phyloP scores from a whole-genome alignment of 371 early-diverging fungal species.

The Coemansia sp. region DNA sequence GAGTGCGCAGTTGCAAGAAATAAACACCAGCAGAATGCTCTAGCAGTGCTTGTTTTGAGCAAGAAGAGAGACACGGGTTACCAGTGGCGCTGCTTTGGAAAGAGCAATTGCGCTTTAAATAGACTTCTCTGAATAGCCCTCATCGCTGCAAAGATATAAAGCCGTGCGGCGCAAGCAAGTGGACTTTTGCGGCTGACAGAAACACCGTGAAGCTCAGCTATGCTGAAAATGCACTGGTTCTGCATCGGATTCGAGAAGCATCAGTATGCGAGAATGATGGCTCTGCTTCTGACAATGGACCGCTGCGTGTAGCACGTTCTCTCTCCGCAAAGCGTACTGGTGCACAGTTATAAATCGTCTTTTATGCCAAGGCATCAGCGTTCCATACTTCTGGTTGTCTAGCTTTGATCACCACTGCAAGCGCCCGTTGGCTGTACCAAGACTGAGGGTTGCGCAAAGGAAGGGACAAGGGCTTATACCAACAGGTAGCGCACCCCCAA shows the following conservation, averaged over 20 bases:
- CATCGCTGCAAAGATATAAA: neutral
- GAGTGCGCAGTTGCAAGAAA: neutral
- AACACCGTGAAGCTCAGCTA: neutral
- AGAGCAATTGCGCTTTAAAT: neutral
- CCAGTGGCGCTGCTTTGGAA: neutral
- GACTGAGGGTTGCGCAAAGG: neutral
- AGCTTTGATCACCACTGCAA: neutral
- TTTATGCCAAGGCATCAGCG: neutral
- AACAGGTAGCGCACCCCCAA: too few relatives aligned
- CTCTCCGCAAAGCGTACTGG: neutral
- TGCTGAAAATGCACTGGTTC: neutral
- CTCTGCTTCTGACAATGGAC: neutral
- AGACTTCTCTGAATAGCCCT: neutral
- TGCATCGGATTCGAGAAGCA: neutral
- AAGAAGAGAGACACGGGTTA: neutral
- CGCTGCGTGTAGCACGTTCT: too few relatives aligned
- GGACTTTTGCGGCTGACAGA: neutral
- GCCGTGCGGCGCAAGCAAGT: neutral
- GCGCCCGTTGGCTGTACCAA: neutral
- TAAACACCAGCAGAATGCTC: neutral
- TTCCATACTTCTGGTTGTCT: neutral
- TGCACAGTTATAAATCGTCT: neutral
- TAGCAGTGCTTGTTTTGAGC: neutral
- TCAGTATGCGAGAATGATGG: neutral
- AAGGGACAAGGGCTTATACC: too few relatives aligned